phyloP scores from a whole-genome alignment of 345 rosid species.

The Eucalyptus virginea region DNA sequence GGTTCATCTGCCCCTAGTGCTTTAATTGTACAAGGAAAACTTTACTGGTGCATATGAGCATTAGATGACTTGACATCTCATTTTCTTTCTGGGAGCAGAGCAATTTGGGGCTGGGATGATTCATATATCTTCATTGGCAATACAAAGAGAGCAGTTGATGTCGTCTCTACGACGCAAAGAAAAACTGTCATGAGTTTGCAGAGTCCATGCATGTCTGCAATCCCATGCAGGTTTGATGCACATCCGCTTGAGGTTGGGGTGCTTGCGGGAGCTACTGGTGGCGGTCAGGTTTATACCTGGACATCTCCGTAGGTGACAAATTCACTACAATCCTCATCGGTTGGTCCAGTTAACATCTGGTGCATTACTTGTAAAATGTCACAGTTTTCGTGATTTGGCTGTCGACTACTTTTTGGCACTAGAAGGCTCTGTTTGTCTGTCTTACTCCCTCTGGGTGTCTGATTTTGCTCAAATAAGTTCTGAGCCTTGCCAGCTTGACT shows the following conservation, averaged over 20 bases:
- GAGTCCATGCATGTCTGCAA: conserved; percentile 37
- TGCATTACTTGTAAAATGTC: not conserved
- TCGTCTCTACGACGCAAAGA: conserved; percentile 25
- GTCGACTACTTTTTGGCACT: not conserved
- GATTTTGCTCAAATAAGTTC: not conserved
- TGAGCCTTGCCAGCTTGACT: not conserved
- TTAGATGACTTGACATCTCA: not conserved
- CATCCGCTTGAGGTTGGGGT: conserved; percentile 61
- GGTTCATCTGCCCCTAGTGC: not conserved
- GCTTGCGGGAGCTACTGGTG: conserved; percentile 61
- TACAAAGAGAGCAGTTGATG: conserved; percentile 49
- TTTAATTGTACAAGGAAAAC: not conserved
- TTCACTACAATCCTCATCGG: not conserved
- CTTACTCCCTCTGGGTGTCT: not conserved
- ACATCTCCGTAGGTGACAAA: conserved; percentile 6
- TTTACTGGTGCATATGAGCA: not conserved
- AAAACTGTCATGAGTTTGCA: conserved; percentile 22
- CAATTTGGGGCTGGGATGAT: conserved; percentile 95
- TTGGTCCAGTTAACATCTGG: not conserved
- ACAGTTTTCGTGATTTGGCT: not conserved
- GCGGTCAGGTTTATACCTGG: conserved; percentile 75
- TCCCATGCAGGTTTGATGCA: conserved; percentile 58
- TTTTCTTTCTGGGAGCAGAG: conserved; percentile 23
- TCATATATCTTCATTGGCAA: conserved; percentile 53
- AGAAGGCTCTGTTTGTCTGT: not conserved